A percentile compares a stretch with the other conserved stretches of the same genome.
These are phyloP conservation scores for Lentinula detonsa DNA, from an alignment of 768 basidiomycete species.

Conservation along the genomic window DNA sequence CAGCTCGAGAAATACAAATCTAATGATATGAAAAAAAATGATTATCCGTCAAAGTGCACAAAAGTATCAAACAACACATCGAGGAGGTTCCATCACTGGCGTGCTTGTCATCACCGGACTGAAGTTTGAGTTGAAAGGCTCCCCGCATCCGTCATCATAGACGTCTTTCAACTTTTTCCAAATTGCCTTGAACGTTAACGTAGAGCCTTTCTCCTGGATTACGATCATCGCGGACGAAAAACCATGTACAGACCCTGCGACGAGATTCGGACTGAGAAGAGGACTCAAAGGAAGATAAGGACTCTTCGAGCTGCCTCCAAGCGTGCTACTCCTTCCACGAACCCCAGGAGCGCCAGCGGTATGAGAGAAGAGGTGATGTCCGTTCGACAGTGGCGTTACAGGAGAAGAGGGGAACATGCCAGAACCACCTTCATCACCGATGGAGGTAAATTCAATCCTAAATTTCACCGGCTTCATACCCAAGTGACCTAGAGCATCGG, in stretches of 20 bases:
- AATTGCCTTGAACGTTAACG: constrained; percentile 76
- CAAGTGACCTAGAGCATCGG: constrained; percentile 27
- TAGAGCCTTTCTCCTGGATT: constrained; percentile 86
- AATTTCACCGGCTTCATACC: constrained; percentile 61
- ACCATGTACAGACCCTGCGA: neutral
- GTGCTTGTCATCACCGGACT: constrained; percentile 38
- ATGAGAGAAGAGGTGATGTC: constrained; percentile 2
- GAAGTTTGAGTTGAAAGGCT: constrained; percentile 23
- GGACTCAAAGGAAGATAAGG: neutral
- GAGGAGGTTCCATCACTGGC: constrained; percentile 35
- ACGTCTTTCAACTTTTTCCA: constrained; percentile 67
- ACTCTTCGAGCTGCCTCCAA: neutral
- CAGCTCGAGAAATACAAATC: neutral
- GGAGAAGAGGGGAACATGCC: constrained; percentile 1
- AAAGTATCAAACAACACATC: constrained; percentile 20
- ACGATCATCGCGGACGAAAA: constrained; percentile 66
- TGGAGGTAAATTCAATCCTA: constrained; percentile 64
- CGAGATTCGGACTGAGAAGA: constrained; percentile 15
- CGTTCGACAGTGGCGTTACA: constrained; percentile 14
- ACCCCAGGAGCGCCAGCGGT: constrained; percentile 12
- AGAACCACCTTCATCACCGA: constrained; percentile 8
- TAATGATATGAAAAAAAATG: neutral
- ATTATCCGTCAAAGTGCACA: neutral
- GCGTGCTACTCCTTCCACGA: constrained; percentile 20
- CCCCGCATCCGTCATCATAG: constrained; percentile 37